Evolutionary conservation across 345 rosid species (phyloP), one percentile per base, ranked within the genome.

Genomic region (Eucalyptus pauciflora): DNA sequence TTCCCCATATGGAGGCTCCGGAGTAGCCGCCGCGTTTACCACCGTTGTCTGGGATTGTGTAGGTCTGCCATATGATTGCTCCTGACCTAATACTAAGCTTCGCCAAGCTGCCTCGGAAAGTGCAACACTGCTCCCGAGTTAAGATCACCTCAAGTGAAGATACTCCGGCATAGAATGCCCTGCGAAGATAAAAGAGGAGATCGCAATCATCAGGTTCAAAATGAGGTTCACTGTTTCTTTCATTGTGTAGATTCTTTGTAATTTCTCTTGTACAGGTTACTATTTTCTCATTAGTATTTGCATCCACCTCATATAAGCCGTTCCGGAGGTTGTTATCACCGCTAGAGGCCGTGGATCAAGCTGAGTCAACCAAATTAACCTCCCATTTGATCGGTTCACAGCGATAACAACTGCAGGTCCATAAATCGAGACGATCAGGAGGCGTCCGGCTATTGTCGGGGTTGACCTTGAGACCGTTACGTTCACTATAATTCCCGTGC

Each of bases 1-100:
- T 94, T 67, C 95, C 94, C 94, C 94, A 94, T 33, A 92, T 71
- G 22, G 94, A 92, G 7, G 92, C 95, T 50, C 94, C 94, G 4
- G 96, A 67, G 86, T 93, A 93, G 24, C 95, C 93, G 49, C 92
- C 94, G 25, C 80, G 17, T 13, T 86, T 87, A 60, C 94, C 94
- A 33, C 91, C 93, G 64, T 94, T 94, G 43, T 94, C 94, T 2
- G 94, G 95, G 58, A 94, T 88, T 89, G 92, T 94, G 71, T 90
- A 93, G 81, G 94, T 90, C 76, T 69, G 89, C 92, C 95, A 93
- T 33, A 76, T 71, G 86, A 92, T 37, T 37, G 71, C 48, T 7
- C 94, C 92, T 8, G 94, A 89, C 81, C 18, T 81, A 20, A 67
- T 54, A 51, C 51, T 86, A 51, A 93, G 87, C 86, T 87, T 91